Percentiles rank a stretch among this genome's conserved stretches.
Conservation (phyloP, 1,139 yeast species). For the Yamadazyma buinensis region DNA sequence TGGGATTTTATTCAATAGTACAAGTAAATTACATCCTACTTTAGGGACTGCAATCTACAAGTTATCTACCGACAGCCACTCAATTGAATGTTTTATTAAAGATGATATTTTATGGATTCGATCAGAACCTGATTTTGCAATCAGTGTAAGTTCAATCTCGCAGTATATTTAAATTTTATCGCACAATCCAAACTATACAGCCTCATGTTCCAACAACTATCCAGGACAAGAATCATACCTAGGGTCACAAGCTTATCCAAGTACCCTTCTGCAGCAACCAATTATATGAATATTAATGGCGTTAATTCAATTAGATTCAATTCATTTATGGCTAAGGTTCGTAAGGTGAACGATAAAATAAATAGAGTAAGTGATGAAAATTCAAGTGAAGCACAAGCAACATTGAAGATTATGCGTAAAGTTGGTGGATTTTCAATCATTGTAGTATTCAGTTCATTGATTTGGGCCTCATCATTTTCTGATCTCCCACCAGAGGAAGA, state of each 20-base stretch:
- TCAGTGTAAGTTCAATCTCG: slow-evolving; percentile 18
- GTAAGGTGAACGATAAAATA: slow-evolving; percentile 1
- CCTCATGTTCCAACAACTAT: too few relatives aligned
- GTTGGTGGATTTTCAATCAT: slow-evolving; percentile 33
- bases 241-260: too few relatives aligned
- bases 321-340: slow-evolving; percentile 1
- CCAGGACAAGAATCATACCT: too few relatives aligned
- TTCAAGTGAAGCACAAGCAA: slow-evolving; percentile 27
- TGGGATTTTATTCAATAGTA: slow-evolving; percentile 20
- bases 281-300: too few relatives aligned
- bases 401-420: slow-evolving; percentile 28
- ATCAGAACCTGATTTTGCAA: slow-evolving; percentile 18
- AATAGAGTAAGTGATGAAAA: slow-evolving; percentile 34
- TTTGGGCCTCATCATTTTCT: slow-evolving; percentile 27
- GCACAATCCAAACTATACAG: not conserved
- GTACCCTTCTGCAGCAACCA: too few relatives aligned
- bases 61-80: slow-evolving; percentile 12
- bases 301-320: too few relatives aligned
- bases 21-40: slow-evolving; percentile 16
- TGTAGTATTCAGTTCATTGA: slow-evolving; percentile 31
- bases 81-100: slow-evolving; percentile 21
- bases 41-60: slow-evolving; percentile 24
- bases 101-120: slow-evolving; percentile 34
- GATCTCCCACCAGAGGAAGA: slow-evolving; percentile 13
- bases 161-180: slow-evolving; percentile 5